Evolutionary conservation across 148 eudicot genomes (phyloP), one percentile per base, ranked within the genome.

Genomic region (Arctostaphylos glauca): DNA sequence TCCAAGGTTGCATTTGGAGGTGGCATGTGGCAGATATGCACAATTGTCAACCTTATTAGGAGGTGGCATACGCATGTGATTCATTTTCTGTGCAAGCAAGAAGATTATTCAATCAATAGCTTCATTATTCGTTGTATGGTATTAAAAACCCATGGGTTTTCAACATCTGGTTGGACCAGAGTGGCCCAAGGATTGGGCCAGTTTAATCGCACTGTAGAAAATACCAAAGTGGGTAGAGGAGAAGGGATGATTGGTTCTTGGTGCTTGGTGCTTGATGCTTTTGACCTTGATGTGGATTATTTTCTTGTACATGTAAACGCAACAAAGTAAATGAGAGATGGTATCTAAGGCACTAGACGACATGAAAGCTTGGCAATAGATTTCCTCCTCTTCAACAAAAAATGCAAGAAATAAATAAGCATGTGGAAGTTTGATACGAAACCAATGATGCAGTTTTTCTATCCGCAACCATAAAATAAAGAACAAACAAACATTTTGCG

Each of bases 1-100:
- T 66, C n/a, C 49, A 70, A 68, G 74, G 74, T 70, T 43, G 74
- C 49, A 70, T 70, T 41, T 41, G 74, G 21, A 70, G 74, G 49
- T 43, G 6, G 21, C 48, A 70, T 43, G 48, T 70, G 49, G 48
- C 74, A 43, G 74, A 43, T 14, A 16, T 6, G n/a, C 9, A 25
- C 19, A 18, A 41, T 41, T 68, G 31, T 4, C n/a, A 43, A 70
- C 49, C 9, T 43, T 43, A 41, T 43, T 5, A 12, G 49, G 74
- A 70, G 74, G 74, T 38, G 49, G n/a, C 14, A 70, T 31, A 15
- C 41, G 5, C 74, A 38, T 12, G 74, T 43, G 74, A 43, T 7
- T 2, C 19, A 1, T 70, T 12, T 70, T 5, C 15, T 70, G 5
- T 16, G n/a, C 48, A 70, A 43, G n/a, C 48, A 41, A 68, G 47